Evolutionary conservation across 2,329 filamentous ascomycete genomes (phyloP), one percentile per base, ranked within the genome.

Genomic region (Cadophora sp.): DNA sequence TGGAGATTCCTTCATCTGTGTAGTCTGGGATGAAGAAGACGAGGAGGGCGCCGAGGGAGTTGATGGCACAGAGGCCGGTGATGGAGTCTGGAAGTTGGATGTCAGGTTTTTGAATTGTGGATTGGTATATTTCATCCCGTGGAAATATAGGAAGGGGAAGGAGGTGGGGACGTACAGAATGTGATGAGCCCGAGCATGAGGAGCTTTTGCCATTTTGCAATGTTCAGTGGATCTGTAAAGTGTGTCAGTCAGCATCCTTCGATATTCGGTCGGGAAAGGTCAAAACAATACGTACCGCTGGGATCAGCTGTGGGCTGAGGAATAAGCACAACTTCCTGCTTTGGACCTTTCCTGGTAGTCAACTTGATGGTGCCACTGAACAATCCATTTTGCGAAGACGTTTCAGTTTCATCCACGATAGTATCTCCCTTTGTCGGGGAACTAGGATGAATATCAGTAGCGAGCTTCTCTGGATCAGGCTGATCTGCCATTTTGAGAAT

Each of bases 311-410:
- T 29, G 1, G 51, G 51, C 12, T 31, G 51, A 55, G 51, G 51
- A 29, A 55, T 55, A 8, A 55, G 51, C 14, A 55, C 51, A 31
- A 55, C 51, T 55, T 55, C 26, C 51, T 55, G 24, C 27, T 55
- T 55, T 4, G 16, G 14, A 4, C 26, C 51, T n/a, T 55, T 55
- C 1, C 26, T 55, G 8, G 51, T 55, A 12, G 51, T 55, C 51
- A 55, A 55, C 4, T 31, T 55, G 14, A 31, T 55, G 3, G 51
- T 55, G 2, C 51, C 51, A 31, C 9, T 55, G 26, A 55, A 55
- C 26, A 55, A 16, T 55, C 26, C 9, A 12, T 5, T 16, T 9
- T 26, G 27, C 24, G 27, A 16, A 19, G 51, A 29, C n/a, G n/a
- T n/a, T 19, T 55, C 27, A 14, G 51, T 55, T 55, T 55, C 51